These are phyloP conservation scores for Ambrosiella beaveri DNA, from an alignment of 2,329 filamentous ascomycete genomes.

Conservation along the genomic window DNA sequence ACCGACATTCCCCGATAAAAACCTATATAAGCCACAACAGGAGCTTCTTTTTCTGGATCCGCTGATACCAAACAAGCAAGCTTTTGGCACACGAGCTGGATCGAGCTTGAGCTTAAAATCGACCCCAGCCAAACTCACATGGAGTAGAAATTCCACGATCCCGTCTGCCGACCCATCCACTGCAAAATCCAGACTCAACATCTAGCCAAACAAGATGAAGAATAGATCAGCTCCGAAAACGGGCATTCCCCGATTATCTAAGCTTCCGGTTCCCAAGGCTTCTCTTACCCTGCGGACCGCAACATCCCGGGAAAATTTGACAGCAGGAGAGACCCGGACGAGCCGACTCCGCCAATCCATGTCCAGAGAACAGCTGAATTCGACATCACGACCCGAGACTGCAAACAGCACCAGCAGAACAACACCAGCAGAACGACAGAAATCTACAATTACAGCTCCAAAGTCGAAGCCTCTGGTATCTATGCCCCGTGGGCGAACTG, in stretches of 20 bases:
- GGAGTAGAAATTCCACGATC: background rate
- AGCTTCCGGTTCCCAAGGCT: slow-evolving; percentile 11
- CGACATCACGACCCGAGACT: background rate
- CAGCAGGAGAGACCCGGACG: slow-evolving; percentile 9
- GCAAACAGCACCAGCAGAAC: background rate
- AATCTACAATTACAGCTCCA: slow-evolving; percentile 2
- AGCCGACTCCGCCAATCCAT: slow-evolving; percentile 10
- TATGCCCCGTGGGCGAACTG: slow-evolving; percentile 5
- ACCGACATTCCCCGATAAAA: too few relatives aligned
- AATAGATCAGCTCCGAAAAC: slow-evolving; percentile 8
- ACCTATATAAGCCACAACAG: too few relatives aligned
- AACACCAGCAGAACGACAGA: background rate
- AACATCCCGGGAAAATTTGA: slow-evolving; percentile 10
- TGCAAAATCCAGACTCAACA: background rate
- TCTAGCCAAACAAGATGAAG: slow-evolving; percentile 4
- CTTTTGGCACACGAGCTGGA: background rate
- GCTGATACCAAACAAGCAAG: background rate
- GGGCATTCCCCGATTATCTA: slow-evolving; percentile 12
- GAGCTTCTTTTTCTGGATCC: background rate
- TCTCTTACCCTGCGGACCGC: slow-evolving; percentile 3
- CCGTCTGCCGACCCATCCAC: background rate
- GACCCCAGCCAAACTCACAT: background rate
- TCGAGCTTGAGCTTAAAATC: background rate
- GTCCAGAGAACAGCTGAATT: slow-evolving; percentile 10
- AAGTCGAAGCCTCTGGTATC: slow-evolving; percentile 6